Percentiles rank a stretch among this genome's conserved stretches.
phyloP scores from a whole-genome alignment of 2,329 filamentous ascomycete species.

The Ophiosphaerella narmari region DNA sequence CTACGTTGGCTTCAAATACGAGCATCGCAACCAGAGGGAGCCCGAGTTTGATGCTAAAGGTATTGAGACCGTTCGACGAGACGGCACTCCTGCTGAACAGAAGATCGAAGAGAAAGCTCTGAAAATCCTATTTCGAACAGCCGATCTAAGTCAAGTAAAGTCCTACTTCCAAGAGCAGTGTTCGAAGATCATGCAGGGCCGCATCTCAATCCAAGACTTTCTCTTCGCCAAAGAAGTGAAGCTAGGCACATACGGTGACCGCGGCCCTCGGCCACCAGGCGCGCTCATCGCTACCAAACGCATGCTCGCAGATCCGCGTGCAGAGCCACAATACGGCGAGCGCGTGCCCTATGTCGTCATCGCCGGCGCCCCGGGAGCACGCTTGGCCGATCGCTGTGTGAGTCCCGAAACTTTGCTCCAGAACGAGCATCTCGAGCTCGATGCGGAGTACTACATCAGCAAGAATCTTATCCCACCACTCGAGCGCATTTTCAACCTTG shows the following conservation, averaged over 20 bases:
- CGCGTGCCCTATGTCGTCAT: constrained; percentile 94
- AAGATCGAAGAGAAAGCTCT: constrained; percentile 94
- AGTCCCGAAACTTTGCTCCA: constrained; percentile 80
- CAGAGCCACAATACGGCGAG: constrained; percentile 93
- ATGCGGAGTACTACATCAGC: constrained; percentile 94
- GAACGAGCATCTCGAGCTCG: constrained; percentile 78
- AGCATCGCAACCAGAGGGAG: constrained; percentile 71
- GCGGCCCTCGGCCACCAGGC: constrained; percentile 79
- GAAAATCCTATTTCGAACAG: constrained; percentile 85
- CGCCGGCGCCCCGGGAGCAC: constrained; percentile 81
- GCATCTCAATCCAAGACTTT: constrained; percentile 91
- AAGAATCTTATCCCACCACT: constrained; percentile 95
- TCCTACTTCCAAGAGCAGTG: constrained; percentile 88
- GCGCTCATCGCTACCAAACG: constrained; percentile 84
- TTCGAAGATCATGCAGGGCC: constrained; percentile 86
- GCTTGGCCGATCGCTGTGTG: constrained; percentile 87
- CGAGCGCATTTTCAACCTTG: constrained; percentile 94
- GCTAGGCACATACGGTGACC: constrained; percentile 84
- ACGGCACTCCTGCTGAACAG: constrained; percentile 93
- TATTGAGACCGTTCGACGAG: constrained; percentile 93
- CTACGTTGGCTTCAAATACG: constrained; percentile 98
- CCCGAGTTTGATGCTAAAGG: constrained; percentile 98
- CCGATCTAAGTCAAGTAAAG: constrained; percentile 88
- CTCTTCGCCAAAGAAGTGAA: constrained; percentile 93
- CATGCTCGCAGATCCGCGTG: constrained; percentile 84